A percentile compares a stretch with the other conserved stretches of the same genome.
These are phyloP conservation scores for Pinus tabuliformis DNA, from an alignment of 75 land plant species.

Conservation along the genomic window DNA sequence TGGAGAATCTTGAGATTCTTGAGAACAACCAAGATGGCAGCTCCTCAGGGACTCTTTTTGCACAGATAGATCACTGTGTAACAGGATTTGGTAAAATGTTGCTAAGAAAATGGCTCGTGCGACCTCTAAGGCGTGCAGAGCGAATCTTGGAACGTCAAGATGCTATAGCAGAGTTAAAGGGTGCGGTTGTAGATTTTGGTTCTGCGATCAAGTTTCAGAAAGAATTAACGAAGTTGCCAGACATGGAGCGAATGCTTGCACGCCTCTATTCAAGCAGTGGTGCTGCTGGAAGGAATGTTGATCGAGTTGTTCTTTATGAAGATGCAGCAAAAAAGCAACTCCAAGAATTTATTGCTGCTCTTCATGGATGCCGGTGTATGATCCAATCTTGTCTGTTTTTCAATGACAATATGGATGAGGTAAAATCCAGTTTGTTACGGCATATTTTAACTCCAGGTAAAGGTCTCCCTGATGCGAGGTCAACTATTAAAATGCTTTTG, in stretches of 20 bases:
- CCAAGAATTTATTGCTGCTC: constrained; percentile 60
- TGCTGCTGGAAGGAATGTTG: constrained; percentile 74
- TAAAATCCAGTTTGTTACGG: constrained; percentile 33
- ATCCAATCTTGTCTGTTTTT: constrained; percentile 51
- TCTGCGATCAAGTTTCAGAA: constrained; percentile 66
- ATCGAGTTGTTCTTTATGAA: constrained; percentile 77
- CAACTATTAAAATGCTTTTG: constrained; percentile 65
- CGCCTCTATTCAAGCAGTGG: constrained; percentile 79
- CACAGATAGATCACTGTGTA: constrained; percentile 79
- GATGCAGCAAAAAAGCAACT: constrained; percentile 76
- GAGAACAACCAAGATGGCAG: constrained; percentile 80
- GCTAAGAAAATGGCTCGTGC: constrained; percentile 83
- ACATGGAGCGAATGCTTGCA: constrained; percentile 87
- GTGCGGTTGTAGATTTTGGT: constrained; percentile 22
- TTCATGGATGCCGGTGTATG: constrained; percentile 73
- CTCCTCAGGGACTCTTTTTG: constrained; percentile 74
- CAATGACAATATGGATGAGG: constrained; percentile 19
- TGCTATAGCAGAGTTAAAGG: constrained; percentile 73
- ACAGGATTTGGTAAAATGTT: too few relatives aligned
- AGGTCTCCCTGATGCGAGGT: constrained; percentile 45
- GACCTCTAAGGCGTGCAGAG: constrained; percentile 60
- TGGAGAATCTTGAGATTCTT: constrained; percentile 89
- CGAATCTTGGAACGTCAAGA: constrained; percentile 72
- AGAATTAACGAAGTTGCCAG: constrained; percentile 69
- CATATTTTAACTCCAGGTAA: constrained; percentile 62